Evolutionary conservation across 1,284 basidiomycete genomes (phyloP).

Genomic region (Wallemia hederae): DNA sequence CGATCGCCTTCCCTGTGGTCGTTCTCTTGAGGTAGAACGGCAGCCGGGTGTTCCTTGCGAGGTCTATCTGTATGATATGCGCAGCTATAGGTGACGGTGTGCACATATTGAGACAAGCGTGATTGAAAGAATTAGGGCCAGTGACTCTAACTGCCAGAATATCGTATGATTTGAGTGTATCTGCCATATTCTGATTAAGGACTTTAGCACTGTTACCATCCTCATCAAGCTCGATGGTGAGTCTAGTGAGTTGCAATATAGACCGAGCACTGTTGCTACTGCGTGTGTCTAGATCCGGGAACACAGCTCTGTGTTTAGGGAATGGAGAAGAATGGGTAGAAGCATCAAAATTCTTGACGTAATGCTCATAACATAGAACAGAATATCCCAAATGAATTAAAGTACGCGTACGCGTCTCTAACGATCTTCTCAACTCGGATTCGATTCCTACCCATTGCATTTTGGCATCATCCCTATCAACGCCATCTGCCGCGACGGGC

Average conservation of each 20-base stretch:
- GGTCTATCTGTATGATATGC: constrained; percentile 50
- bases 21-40: constrained; percentile 57
- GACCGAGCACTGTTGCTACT: background rate
- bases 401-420: background rate
- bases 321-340: background rate
- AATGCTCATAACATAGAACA: background rate
- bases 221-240: background rate
- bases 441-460: background rate
- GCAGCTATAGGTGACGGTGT: constrained; percentile 44
- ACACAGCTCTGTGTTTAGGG: background rate
- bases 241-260: background rate
- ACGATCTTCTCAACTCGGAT: background rate
- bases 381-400: background rate
- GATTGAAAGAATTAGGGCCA: constrained; percentile 36
- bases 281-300: background rate
- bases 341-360: background rate
- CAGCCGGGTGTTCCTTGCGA: constrained; percentile 37
- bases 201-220: background rate
- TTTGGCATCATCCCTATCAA: background rate
- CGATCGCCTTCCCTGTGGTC: constrained; percentile 43
- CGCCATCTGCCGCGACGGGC: background rate
- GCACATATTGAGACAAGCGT: constrained; percentile 51
- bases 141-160: constrained; percentile 42
- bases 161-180: constrained; percentile 34
- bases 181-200: constrained; percentile 16